Conservation (phyloP, 495 filamentous ascomycete species). For the Parathielavia hyrcaniae region DNA sequence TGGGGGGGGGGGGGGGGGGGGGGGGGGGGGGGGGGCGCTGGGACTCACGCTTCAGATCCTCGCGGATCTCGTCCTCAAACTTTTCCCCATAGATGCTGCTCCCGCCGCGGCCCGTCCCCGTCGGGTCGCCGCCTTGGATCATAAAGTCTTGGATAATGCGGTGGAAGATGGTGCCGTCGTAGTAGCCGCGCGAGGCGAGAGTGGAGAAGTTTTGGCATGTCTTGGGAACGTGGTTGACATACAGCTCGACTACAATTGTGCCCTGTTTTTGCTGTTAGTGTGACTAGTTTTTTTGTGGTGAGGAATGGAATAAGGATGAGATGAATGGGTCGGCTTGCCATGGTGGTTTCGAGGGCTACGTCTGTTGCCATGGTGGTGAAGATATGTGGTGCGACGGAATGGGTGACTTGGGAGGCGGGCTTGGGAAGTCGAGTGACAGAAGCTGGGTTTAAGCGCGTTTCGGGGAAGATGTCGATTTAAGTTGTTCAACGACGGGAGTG, state of each 20-base stretch:
- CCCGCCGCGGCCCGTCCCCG: slow-evolving; percentile 89
- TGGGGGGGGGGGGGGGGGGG: too few species aligned
- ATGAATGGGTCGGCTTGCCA: too few species aligned
- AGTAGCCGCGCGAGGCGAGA: slow-evolving; percentile 76
- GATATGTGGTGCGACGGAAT: neutral
- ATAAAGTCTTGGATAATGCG: slow-evolving; percentile 95
- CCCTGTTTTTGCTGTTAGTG: slow-evolving; percentile 47
- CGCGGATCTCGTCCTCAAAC: slow-evolving; percentile 85
- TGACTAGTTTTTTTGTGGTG: neutral
- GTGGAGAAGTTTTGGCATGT: slow-evolving; percentile 87
- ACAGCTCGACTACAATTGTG: slow-evolving; percentile 80
- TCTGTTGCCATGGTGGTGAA: slow-evolving; percentile 18
- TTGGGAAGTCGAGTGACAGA: neutral
- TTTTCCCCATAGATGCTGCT: slow-evolving; percentile 86
- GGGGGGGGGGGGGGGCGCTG: neutral
- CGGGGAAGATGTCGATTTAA: too few species aligned
- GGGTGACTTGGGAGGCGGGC: neutral
- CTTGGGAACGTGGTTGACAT: slow-evolving; percentile 47
- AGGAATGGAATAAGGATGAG: neutral
- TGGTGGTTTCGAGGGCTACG: slow-evolving; percentile 21
- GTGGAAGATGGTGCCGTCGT: slow-evolving; percentile 80
- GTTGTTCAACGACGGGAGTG: too few species aligned
- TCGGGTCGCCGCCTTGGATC: slow-evolving; percentile 94
- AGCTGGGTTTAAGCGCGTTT: too few species aligned
- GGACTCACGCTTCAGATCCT: slow-evolving; percentile 56